A percentile compares a stretch with the other conserved stretches of the same genome.
Conservation (phyloP, 148 eudicot species). For the Polygonum maritimum region DNA sequence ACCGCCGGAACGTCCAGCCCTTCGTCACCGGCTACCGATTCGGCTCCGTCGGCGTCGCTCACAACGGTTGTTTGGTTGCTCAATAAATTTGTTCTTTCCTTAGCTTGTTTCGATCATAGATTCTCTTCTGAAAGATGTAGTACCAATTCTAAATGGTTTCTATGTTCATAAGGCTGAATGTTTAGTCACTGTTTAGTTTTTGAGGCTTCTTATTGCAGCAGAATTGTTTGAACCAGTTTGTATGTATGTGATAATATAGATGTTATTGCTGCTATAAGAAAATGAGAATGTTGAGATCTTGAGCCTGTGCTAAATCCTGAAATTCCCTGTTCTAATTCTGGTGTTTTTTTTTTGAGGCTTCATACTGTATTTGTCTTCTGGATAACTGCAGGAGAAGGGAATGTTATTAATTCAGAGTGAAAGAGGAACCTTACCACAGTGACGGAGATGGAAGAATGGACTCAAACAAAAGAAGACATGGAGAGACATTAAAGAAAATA, state of each 20-base stretch:
- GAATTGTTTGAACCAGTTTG: neutral
- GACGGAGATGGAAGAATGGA: too few species aligned
- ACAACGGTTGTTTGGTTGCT: neutral
- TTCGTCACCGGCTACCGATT: too few species aligned
- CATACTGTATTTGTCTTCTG: neutral
- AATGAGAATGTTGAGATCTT: too few species aligned
- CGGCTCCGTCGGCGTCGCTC: too few species aligned
- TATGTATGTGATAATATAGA: neutral
- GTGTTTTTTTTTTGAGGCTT: neutral
- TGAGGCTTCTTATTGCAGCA: neutral
- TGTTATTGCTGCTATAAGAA: neutral
- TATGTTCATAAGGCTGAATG: neutral
- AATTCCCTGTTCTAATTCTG: neutral
- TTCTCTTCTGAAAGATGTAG: neutral
- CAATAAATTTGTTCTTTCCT: neutral
- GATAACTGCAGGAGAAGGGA: constrained; percentile 40
- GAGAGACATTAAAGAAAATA: too few species aligned
- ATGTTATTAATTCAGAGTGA: constrained; percentile 61
- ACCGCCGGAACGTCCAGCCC: too few species aligned
- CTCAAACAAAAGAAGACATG: too few species aligned
- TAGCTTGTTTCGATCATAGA: neutral
- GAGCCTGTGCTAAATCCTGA: too few species aligned
- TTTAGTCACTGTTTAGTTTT: neutral
- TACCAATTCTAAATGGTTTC: neutral
- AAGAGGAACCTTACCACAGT: too few species aligned